phyloP scores from a whole-genome alignment of 1,284 basidiomycete species.

The Pseudozyma hubeiensis region DNA sequence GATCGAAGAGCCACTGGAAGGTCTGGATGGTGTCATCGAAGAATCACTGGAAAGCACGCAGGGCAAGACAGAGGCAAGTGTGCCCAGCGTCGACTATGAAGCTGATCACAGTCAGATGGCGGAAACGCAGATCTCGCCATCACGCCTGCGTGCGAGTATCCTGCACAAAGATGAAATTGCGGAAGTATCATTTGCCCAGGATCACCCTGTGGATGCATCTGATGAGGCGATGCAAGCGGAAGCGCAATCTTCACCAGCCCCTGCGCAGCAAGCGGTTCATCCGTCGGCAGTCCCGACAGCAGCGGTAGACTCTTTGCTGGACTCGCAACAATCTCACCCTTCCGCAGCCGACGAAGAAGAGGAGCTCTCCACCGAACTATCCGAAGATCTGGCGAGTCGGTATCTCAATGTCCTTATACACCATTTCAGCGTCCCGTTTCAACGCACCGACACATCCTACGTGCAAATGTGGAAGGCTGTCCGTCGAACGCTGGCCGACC shows the following conservation, averaged over 20 bases:
- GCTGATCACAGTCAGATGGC: conserved; percentile 42
- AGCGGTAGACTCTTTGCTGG: background rate
- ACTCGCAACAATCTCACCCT: conserved; percentile 7
- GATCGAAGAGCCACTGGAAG: conserved; percentile 17
- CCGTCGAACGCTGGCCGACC: conserved; percentile 9
- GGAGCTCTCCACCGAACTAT: conserved; percentile 7
- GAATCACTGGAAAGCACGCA: conserved; percentile 12
- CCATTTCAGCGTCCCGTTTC: conserved; percentile 35
- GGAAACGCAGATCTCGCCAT: conserved; percentile 26
- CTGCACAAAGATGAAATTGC: conserved; percentile 16
- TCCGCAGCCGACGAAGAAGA: conserved; percentile 17
- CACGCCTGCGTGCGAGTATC: background rate
- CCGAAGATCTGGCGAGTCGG: conserved; percentile 35
- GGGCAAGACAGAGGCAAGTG: conserved; percentile 12
- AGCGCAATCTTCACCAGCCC: background rate
- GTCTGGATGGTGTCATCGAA: conserved; percentile 11
- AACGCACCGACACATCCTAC: conserved; percentile 21
- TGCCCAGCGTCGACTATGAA: conserved; percentile 33
- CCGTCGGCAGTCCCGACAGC: background rate
- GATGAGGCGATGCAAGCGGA: background rate
- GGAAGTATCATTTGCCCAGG: background rate
- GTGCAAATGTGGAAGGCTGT: conserved; percentile 33
- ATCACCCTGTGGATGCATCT: background rate
- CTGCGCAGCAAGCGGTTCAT: background rate
- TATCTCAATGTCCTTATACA: conserved; percentile 52